These are phyloP conservation scores for Chalaropsis thielavioides DNA, from an alignment of 2,329 filamentous ascomycete species.

Conservation along the genomic window DNA sequence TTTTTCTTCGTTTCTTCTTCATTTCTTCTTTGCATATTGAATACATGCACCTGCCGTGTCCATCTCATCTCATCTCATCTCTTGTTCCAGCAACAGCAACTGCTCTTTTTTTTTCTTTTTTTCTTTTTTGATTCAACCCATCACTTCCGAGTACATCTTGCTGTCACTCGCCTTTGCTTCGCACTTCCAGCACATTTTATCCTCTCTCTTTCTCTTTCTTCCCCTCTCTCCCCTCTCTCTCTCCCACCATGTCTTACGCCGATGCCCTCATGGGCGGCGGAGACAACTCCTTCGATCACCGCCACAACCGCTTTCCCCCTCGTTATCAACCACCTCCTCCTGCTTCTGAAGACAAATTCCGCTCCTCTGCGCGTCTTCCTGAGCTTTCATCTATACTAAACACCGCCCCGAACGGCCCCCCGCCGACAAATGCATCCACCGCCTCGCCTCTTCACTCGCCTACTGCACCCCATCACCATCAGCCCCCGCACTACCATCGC, in stretches of 20 bases:
- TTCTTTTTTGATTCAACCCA: not conserved
- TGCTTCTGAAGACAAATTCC: not conserved
- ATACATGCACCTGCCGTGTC: not conserved
- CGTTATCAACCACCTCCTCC: not conserved
- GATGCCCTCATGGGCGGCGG: not conserved
- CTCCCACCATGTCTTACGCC: not conserved
- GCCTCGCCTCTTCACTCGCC: not conserved
- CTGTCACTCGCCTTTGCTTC: not conserved
- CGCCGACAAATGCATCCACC: not conserved
- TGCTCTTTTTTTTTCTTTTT: too few relatives aligned
- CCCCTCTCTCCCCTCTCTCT: not conserved
- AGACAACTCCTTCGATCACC: not conserved
- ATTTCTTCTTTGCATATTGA: not conserved
- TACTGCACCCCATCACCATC: not conserved
- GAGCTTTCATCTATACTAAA: slow-evolving; percentile 2
- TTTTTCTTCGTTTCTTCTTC: not conserved
- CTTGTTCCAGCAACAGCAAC: not conserved
- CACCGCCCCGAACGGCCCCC: not conserved
- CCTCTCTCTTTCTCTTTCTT: not conserved
- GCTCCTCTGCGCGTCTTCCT: not conserved
- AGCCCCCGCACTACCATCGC: not conserved
- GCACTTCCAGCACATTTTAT: not conserved
- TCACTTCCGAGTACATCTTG: not conserved
- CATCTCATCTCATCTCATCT: not conserved
- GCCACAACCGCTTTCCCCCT: not conserved